phyloP scores from a whole-genome alignment of 2,329 filamentous ascomycete species.

The Xylariales sp. region DNA sequence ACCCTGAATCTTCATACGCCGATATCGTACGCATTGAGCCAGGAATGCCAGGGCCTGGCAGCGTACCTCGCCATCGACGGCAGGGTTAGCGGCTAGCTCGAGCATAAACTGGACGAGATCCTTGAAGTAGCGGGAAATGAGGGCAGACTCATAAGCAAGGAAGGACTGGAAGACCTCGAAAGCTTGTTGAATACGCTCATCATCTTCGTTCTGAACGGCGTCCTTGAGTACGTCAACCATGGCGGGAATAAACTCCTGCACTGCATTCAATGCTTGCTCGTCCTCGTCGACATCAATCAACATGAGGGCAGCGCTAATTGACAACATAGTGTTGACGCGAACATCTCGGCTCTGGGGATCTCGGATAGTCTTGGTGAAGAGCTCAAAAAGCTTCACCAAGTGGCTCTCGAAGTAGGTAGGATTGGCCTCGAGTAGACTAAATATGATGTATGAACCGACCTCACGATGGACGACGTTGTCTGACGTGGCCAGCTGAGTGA shows the following conservation, averaged over 20 bases:
- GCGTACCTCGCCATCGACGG: conserved; percentile 84
- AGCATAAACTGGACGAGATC: conserved; percentile 96
- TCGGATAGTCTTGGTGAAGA: conserved; percentile 88
- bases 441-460: conserved; percentile 92
- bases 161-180: conserved; percentile 98
- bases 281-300: conserved; percentile 91
- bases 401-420: conserved; percentile 87
- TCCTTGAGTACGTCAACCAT: conserved; percentile 93
- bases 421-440: conserved; percentile 88
- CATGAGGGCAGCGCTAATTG: conserved; percentile 87
- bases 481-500: conserved; percentile 83
- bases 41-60: conserved; percentile 93
- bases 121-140: conserved; percentile 86
- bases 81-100: conserved; percentile 80
- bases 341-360: conserved; percentile 93
- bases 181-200: conserved; percentile 87
- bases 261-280: conserved; percentile 74
- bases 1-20: conserved; percentile 94
- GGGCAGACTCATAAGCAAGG: conserved; percentile 86
- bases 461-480: conserved; percentile 82
- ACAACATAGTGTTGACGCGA: conserved; percentile 92
- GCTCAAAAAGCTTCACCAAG: conserved; percentile 79
- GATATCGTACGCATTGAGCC: conserved; percentile 90
- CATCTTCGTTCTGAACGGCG: conserved; percentile 81
- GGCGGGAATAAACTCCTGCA: conserved; percentile 83